Evolutionary conservation across 2,329 filamentous ascomycete genomes (phyloP).

Genomic region (Trichophyton rubrum): DNA sequence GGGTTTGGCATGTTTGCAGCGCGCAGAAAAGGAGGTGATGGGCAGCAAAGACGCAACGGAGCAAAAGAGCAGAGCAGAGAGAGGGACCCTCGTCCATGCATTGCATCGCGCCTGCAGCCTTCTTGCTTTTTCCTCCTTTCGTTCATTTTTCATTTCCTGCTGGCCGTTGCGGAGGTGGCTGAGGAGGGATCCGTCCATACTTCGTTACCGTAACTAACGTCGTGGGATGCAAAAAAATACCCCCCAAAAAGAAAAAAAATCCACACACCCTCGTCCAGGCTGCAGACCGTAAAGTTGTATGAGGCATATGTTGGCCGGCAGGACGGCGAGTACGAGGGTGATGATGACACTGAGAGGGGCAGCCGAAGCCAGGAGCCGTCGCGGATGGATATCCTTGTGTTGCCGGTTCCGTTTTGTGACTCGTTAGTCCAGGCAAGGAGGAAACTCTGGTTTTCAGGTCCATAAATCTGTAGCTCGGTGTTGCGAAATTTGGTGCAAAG

Average conservation of each 20-base stretch:
- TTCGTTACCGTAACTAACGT: background rate
- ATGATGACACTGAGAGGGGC: background rate
- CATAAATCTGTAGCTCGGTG: no score
- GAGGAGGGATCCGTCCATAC: background rate
- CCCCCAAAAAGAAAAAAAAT: background rate
- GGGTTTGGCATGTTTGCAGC: no score
- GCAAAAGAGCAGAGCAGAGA: background rate
- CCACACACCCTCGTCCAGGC: background rate
- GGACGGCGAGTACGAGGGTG: background rate
- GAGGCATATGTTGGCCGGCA: slow-evolving; percentile 1
- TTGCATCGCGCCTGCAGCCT: background rate
- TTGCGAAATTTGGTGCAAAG: no score
- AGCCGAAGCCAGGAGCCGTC: background rate
- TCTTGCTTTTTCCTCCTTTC: background rate
- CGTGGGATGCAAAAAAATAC: no score
- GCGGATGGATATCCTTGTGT: slow-evolving; percentile 1
- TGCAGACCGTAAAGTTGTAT: background rate
- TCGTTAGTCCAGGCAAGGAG: no score
- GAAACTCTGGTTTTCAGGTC: no score
- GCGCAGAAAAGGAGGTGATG: background rate
- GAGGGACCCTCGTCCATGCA: background rate
- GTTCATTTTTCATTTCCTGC: background rate
- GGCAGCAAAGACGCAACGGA: background rate
- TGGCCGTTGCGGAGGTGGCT: background rate
- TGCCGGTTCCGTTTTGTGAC: background rate